phyloP scores from a whole-genome alignment of 257 asterid species.

The Solanum corneliomulleri region DNA sequence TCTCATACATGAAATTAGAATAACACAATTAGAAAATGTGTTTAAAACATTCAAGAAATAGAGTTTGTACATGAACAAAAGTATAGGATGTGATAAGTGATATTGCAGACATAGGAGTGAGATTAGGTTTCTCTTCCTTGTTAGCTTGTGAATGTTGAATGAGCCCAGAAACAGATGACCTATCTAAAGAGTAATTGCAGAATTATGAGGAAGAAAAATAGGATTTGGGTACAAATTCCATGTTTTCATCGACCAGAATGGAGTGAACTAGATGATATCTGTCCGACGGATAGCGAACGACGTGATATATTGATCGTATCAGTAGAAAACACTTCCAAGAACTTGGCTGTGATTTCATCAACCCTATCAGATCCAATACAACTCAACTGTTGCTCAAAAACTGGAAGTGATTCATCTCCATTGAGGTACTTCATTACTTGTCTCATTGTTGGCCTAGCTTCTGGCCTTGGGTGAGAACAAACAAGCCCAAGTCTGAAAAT shows the following conservation, averaged over 20 bases:
- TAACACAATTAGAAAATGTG: background rate
- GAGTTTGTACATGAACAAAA: background rate
- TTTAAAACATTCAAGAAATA: background rate
- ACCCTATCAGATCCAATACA: background rate
- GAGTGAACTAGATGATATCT: conserved; percentile 24
- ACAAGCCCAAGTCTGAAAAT: conserved; percentile 59
- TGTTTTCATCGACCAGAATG: conserved; percentile 27
- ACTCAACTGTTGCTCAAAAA: background rate
- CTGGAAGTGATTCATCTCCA: conserved; percentile 11
- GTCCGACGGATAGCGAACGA: conserved; percentile 23
- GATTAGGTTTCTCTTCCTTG: background rate
- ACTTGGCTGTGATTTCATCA: conserved; percentile 2
- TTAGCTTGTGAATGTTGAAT: background rate
- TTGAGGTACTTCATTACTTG: conserved; percentile 17
- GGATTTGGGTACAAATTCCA: background rate
- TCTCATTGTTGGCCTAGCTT: conserved; percentile 30
- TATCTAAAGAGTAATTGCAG: background rate
- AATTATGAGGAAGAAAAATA: background rate
- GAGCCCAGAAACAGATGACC: background rate
- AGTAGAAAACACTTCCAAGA: background rate
- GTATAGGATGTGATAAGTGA: background rate
- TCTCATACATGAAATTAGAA: too few species aligned
- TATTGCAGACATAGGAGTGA: background rate
- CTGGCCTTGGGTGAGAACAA: conserved; percentile 52
- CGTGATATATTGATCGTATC: conserved; percentile 5